Percentiles rank a stretch among this genome's conserved stretches.
phyloP scores from a whole-genome alignment of 2,329 filamentous ascomycete genomes.

The Diaporthe caulivora region DNA sequence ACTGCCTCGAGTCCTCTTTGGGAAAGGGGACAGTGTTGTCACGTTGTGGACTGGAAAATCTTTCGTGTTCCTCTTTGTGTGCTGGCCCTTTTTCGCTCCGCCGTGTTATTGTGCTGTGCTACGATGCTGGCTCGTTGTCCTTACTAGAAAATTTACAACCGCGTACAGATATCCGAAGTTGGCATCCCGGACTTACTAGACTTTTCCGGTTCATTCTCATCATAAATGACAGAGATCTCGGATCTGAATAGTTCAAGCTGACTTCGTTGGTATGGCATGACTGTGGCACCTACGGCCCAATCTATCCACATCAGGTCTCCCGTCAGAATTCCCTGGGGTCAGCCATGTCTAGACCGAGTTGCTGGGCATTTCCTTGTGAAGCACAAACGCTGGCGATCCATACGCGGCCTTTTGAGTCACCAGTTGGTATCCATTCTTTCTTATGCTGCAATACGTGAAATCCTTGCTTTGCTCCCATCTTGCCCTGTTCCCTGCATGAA shows the following conservation, averaged over 20 bases:
- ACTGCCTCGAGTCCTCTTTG: constrained; percentile 17
- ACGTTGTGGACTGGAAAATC: background rate
- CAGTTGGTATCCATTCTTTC: background rate
- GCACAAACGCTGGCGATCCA: background rate
- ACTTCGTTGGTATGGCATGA: background rate
- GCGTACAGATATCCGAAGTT: background rate
- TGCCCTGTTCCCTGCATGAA: background rate
- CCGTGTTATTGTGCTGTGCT: background rate
- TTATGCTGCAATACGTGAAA: background rate
- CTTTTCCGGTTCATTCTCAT: background rate
- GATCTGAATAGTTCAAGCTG: background rate
- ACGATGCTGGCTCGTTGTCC: background rate
- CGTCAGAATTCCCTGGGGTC: background rate
- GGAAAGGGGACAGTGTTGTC: background rate
- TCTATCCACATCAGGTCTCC: background rate
- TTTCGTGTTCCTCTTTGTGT: constrained; percentile 16
- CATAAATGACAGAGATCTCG: background rate
- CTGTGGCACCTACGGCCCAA: background rate
- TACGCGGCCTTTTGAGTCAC: background rate
- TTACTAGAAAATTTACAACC: background rate
- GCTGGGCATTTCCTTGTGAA: background rate
- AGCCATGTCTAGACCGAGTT: background rate
- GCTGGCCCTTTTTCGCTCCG: background rate
- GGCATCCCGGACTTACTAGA: background rate
- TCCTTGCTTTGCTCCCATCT: background rate